Percentiles rank a stretch among this genome's conserved stretches.
Conservation (phyloP, 2,329 filamentous ascomycete genomes). For the Colletotrichum gigasporum region DNA sequence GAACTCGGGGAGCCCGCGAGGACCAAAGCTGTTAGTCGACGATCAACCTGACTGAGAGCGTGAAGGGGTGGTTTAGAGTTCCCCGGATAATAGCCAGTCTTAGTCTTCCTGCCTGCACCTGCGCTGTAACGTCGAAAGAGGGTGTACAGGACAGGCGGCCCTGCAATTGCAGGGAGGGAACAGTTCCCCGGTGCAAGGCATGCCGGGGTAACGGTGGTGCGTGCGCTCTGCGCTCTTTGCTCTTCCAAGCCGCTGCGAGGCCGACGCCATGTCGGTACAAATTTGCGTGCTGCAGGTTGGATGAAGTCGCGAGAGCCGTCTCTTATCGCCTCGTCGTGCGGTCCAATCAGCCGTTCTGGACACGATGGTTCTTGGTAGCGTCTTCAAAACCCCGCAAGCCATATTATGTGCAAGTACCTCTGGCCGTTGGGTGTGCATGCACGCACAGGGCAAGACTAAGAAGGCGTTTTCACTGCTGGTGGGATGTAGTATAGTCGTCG, state of each 20-base stretch:
- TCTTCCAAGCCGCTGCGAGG: not conserved
- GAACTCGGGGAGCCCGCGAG: not conserved
- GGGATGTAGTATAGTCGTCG: slow-evolving; percentile 1
- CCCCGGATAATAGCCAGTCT: not conserved
- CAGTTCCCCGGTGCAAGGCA: not conserved
- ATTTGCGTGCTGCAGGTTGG: slow-evolving; percentile 15
- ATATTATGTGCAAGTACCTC: not conserved
- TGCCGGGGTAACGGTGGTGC: not conserved
- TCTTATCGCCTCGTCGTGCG: slow-evolving; percentile 8
- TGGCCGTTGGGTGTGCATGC: slow-evolving; percentile 2
- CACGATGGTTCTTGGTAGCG: not conserved
- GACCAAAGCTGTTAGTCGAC: not conserved
- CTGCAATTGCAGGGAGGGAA: not conserved
- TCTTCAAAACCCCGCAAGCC: slow-evolving; percentile 17
- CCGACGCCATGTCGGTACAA: not conserved
- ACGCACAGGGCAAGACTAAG: slow-evolving; percentile 7
- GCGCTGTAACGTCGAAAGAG: slow-evolving; percentile 1
- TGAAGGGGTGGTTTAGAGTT: slow-evolving; percentile 4
- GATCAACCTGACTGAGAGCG: not conserved
- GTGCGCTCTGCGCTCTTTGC: not conserved
- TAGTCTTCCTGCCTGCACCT: not conserved
- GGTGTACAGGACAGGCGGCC: not conserved
- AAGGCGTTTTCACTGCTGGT: not conserved
- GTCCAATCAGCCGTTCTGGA: not conserved
- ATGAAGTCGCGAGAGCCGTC: not conserved